These are phyloP conservation scores for Tuber aestivum DNA, from an alignment of 495 filamentous ascomycete species.

Conservation along the genomic window DNA sequence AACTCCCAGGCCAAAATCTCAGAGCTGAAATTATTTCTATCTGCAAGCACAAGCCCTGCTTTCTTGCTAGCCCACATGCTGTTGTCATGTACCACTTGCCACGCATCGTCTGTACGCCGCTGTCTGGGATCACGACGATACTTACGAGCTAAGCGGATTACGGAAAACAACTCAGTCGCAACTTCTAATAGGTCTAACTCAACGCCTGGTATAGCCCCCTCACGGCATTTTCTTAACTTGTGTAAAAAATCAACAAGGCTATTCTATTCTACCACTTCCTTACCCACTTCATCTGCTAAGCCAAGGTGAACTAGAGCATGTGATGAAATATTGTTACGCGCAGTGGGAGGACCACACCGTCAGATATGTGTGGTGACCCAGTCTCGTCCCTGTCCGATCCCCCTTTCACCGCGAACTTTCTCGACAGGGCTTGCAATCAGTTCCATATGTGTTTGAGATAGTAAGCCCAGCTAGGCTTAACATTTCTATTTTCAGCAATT, in stretches of 20 bases:
- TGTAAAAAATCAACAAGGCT: background rate
- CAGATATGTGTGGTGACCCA: background rate
- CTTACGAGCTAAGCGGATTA: too few relatives aligned
- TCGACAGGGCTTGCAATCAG: background rate
- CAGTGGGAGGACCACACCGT: background rate
- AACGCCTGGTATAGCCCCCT: too few relatives aligned
- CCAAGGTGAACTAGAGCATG: background rate
- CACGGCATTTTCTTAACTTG: too few relatives aligned
- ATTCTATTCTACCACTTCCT: background rate
- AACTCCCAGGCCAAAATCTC: too few relatives aligned
- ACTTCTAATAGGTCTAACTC: too few relatives aligned
- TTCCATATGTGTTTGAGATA: background rate
- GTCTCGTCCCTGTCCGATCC: background rate
- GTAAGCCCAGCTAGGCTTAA: background rate
- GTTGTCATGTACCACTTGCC: too few relatives aligned
- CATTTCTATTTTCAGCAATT: background rate
- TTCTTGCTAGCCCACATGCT: too few relatives aligned
- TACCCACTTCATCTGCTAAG: background rate
- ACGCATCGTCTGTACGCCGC: too few relatives aligned
- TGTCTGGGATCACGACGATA: too few relatives aligned
- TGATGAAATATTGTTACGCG: background rate
- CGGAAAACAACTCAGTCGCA: too few relatives aligned
- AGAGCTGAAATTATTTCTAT: too few relatives aligned
- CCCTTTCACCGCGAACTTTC: background rate
- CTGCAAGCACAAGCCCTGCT: too few relatives aligned